phyloP scores from a whole-genome alignment of 2,329 filamentous ascomycete genomes.

The Phyllosticta ampelicida region DNA sequence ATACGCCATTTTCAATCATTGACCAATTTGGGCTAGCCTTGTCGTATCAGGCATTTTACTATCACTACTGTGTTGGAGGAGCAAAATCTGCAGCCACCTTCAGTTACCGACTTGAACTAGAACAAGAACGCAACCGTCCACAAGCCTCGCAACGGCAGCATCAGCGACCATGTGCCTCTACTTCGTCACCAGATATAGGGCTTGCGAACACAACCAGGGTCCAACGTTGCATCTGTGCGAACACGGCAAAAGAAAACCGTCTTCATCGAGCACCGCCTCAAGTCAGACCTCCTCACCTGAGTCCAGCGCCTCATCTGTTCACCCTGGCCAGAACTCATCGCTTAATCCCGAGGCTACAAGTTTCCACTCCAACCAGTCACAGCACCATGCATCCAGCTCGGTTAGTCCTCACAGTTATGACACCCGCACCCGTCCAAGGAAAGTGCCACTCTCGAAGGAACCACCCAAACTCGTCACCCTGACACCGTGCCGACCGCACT shows the following conservation, averaged over 20 bases:
- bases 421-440: not conserved
- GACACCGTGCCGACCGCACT: too few species aligned
- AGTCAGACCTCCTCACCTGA: not conserved
- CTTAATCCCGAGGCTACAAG: not conserved
- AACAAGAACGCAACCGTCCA: not conserved
- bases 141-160: not conserved
- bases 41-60: not conserved
- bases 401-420: not conserved
- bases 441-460: too few species aligned
- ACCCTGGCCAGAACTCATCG: not conserved
- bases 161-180: not conserved
- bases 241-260: not conserved
- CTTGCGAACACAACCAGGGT: not conserved
- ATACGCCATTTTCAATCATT: not conserved
- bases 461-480: too few species aligned
- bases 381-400: not conserved
- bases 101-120: not conserved
- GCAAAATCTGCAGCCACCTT: not conserved
- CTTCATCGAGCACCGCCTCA: too few species aligned
- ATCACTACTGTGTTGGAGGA: not conserved
- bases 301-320: not conserved
- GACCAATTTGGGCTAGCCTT: not conserved
- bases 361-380: not conserved
- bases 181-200: not conserved
- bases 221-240: not conserved